Percentiles rank a stretch among this genome's conserved stretches.
phyloP scores from a whole-genome alignment of 768 basidiomycete genomes.

The Butyriboletus loyo region DNA sequence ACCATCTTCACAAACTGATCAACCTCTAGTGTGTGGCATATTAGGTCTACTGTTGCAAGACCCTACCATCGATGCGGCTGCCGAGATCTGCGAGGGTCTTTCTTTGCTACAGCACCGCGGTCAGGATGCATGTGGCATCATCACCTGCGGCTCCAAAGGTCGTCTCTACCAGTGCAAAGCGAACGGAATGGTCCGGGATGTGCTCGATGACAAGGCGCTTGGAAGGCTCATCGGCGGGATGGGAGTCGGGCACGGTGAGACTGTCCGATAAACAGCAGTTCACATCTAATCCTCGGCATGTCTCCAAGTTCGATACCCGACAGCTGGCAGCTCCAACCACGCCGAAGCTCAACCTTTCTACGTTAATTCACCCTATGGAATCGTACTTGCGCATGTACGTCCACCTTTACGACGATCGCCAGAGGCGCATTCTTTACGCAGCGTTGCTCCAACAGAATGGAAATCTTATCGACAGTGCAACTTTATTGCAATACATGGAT shows the following conservation, averaged over 20 bases:
- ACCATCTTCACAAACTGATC: constrained; percentile 3
- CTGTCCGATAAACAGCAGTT: not conserved
- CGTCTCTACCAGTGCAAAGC: constrained; percentile 98
- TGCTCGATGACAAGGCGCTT: constrained; percentile 81
- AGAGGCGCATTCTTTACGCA: not conserved
- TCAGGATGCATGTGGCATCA: constrained; percentile 96
- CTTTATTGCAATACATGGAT: constrained; percentile 91
- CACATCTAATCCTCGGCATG: constrained; percentile 9
- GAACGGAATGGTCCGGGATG: constrained; percentile 98
- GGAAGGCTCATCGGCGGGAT: constrained; percentile 83
- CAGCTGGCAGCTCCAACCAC: constrained; percentile 94
- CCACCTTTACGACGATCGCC: not conserved
- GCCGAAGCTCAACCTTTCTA: constrained; percentile 99
- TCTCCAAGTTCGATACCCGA: constrained; percentile 86
- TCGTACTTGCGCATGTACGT: constrained; percentile 94
- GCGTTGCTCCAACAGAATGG: constrained; percentile 69
- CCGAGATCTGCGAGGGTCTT: constrained; percentile 93
- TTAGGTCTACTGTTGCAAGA: constrained; percentile 85
- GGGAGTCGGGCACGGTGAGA: constrained; percentile 95
- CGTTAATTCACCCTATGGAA: constrained; percentile 99
- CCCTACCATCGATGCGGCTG: constrained; percentile 65
- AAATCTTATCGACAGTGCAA: constrained; percentile 90
- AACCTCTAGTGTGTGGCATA: constrained; percentile 79
- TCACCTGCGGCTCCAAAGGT: constrained; percentile 94
- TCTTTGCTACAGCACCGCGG: constrained; percentile 94